Evolutionary conservation across 2,329 filamentous ascomycete genomes (phyloP), one percentile per base, ranked within the genome.

Genomic region (Sporothrix inflata): DNA sequence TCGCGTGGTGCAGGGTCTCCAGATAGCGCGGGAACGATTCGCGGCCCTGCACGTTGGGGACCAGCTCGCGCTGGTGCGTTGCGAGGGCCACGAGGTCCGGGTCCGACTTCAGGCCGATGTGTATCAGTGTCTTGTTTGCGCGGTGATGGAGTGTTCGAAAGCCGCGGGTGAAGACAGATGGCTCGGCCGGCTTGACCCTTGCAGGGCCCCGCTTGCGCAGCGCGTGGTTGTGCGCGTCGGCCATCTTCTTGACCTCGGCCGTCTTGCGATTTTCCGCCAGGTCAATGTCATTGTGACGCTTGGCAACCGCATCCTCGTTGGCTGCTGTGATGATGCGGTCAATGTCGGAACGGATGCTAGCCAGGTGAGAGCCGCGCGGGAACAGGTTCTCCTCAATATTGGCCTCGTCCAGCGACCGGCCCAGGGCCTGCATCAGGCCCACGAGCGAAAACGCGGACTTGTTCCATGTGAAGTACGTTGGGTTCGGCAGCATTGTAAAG

Each of bases 401-500:
- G 7, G 61, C 61, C 3, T 65, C 55, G 19, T n/a, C 49, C 5
- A 71, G 49, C 7, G 60, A 69, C 40, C 19, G 21, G 9, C n/a
- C 9, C 16, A 74, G 70, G 14, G 51, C 47, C 8, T 78, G 76
- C 63, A 86, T 76, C 1, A 87, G 76, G 68, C 80, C 82, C 27
- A 79, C 76, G 0, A 87, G 77, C 27, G 82, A 83, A 42, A 87
- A 82, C 0, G 83, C 82, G 47, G 82, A 81, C 72, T 81, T 85
- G 72, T 88, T 83, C 86, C 86, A 89, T 14, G 78, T 78, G 71
- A 86, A 85, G 0, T 82, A 79, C 0, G 87, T 89, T 0, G 87
- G 87, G 73, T 89, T 89, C 0, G 87, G 87, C 1, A 89, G 81
- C 78, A 85, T 84, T 2, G 85, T 85, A 73, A 86, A 89, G 71